These are phyloP conservation scores for Pisolithus albus DNA, from an alignment of 768 basidiomycete species.

Conservation along the genomic window DNA sequence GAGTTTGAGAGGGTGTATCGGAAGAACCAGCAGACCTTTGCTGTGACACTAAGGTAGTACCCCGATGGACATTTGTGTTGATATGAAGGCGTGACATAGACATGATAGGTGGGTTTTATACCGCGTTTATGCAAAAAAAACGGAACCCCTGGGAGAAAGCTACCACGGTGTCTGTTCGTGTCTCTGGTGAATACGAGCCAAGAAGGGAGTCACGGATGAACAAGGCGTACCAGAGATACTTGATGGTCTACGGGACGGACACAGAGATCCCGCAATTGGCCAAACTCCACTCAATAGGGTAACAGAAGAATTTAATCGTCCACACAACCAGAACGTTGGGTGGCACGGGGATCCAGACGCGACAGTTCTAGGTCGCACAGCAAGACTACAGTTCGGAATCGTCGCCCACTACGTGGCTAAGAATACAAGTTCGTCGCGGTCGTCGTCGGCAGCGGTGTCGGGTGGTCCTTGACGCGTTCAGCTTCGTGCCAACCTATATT, in stretches of 20 bases:
- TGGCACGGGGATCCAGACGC: too few species aligned
- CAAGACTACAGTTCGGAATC: background rate
- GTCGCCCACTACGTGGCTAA: background rate
- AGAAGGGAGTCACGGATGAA: background rate
- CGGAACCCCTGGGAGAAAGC: background rate
- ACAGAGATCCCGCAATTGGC: too few species aligned
- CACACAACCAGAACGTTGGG: too few species aligned
- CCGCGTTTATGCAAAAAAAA: background rate
- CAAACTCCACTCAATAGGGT: too few species aligned
- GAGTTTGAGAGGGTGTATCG: conserved; percentile 21
- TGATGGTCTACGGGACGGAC: too few species aligned
- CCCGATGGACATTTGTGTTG: conserved; percentile 37
- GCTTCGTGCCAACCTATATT: too few species aligned
- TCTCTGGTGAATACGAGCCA: background rate
- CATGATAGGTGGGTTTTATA: conserved; percentile 26
- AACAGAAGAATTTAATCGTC: too few species aligned
- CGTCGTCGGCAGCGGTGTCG: background rate
- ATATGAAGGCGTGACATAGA: conserved; percentile 40
- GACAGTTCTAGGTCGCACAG: background rate
- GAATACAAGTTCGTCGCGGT: background rate
- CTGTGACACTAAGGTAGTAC: conserved; percentile 28
- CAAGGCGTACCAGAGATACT: background rate
- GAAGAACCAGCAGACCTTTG: conserved; percentile 22
- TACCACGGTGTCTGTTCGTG: background rate
- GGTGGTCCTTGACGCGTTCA: background rate